These are phyloP conservation scores for Phytophthora pseudosyringae DNA, from an alignment of 352 stramenopile species.

Conservation along the genomic window DNA sequence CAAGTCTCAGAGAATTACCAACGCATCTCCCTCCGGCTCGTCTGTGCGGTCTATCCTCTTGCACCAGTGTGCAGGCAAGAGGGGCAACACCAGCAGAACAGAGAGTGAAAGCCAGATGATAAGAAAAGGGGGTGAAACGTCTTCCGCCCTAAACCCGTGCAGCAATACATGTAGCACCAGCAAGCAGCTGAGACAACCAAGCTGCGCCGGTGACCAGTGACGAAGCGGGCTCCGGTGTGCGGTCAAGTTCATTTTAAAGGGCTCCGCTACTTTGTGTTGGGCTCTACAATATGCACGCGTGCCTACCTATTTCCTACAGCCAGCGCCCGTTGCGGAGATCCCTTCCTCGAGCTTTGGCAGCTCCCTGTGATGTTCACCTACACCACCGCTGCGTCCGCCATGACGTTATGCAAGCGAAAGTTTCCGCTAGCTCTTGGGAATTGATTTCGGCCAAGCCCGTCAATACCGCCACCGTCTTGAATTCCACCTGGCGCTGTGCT, in stretches of 20 bases:
- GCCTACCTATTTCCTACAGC: background rate
- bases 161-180: conserved; percentile 9
- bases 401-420: conserved; percentile 16
- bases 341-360: conserved; percentile 21
- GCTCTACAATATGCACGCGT: background rate
- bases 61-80: conserved; percentile 15
- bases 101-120: conserved; percentile 17
- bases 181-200: conserved; percentile 21
- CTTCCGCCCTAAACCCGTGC: conserved; percentile 20
- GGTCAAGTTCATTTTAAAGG: conserved; percentile 1
- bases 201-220: background rate
- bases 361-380: conserved; percentile 25
- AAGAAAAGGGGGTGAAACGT: conserved; percentile 12
- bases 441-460: conserved; percentile 14
- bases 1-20: conserved; percentile 34
- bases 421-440: conserved; percentile 7
- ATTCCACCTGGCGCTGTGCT: conserved; percentile 14
- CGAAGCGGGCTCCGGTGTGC: background rate
- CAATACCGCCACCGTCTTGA: conserved; percentile 14
- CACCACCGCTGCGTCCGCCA: background rate
- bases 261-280: background rate
- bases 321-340: background rate
- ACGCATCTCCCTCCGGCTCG: conserved; percentile 34
- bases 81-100: conserved; percentile 11
- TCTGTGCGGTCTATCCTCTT: conserved; percentile 24